Base-by-base conservation (phyloP, 1,284 basidiomycete genomes). In the Cryptococcus amylolentus region DNA sequence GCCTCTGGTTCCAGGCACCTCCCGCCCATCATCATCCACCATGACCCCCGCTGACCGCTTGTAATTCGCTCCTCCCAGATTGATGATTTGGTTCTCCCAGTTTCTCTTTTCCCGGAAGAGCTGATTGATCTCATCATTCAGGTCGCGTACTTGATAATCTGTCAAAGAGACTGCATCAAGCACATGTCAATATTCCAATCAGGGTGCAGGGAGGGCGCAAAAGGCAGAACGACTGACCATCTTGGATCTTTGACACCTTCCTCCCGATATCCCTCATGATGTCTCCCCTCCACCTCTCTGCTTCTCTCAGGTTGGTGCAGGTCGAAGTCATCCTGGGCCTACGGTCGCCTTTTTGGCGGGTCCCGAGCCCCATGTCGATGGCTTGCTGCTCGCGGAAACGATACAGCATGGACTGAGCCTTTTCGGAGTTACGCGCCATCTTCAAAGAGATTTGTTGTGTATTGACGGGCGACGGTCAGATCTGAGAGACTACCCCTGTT, bases 91-190 rank as follows among this genome's bases (percentile, higher is more conserved):
- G 65, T 91, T 93, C 81, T 98, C 95, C 91, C 93, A 99, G 75
- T 96, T 91, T 37, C 88, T 79, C 78, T 98, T 98, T 77, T 99
- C 95, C 37, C 95, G 83, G 81, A 98, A 80, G 10, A 97, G 81
- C 72, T 88, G 91, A 81, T 99, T 99, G 70, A 99, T 98, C 73
- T 98, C 93, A 76, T 99, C 95, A 73, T 98, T 99, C 45, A 96
- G 74, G 76, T 96, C 95, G 45, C 95, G 87, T 35, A 96, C 86
- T 80, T 98, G 94, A 72, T 96, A 98, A 77, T 98, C 93, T 27
- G 89, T 91, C 73, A 98, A 76, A 51, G 59, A 55, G 6, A 56
- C 59, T 61, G 38, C n/a, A 20, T 3, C 5, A 23, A 8, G 8
- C 14, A 26, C 4, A 4, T 8, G 10, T 10, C 26, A n/a, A 12